Evolutionary conservation across 495 filamentous ascomycete species (phyloP).

Genomic region (Aspergillus baeticus): DNA sequence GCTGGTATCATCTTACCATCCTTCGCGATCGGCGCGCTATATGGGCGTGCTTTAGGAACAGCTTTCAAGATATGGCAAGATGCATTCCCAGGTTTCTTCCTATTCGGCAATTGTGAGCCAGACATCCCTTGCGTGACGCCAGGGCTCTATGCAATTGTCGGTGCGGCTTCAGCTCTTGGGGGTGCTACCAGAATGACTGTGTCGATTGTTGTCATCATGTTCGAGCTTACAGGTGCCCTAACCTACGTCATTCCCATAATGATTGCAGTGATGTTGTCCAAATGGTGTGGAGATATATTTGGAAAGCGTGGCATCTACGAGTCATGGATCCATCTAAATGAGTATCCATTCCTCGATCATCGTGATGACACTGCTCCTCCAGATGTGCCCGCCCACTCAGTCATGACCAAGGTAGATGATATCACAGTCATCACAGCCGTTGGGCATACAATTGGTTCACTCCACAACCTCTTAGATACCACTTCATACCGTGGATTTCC

Average conservation of each 20-base stretch:
- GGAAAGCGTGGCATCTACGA: slow-evolving; percentile 95
- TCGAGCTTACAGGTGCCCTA: slow-evolving; percentile 92
- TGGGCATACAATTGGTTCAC: slow-evolving; percentile 78
- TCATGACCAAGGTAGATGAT: slow-evolving; percentile 93
- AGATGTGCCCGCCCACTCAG: slow-evolving; percentile 76
- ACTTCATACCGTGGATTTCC: slow-evolving; percentile 91
- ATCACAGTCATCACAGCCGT: slow-evolving; percentile 78
- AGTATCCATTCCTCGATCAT: slow-evolving; percentile 95
- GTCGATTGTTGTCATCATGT: slow-evolving; percentile 99
- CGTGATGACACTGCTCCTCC: slow-evolving; percentile 79
- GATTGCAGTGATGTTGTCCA: slow-evolving; percentile 98
- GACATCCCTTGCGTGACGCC: slow-evolving; percentile 91
- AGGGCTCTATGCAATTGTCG: slow-evolving; percentile 94
- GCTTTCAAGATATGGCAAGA: slow-evolving; percentile 86
- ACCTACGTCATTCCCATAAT: slow-evolving; percentile 98
- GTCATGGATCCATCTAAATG: slow-evolving; percentile 93
- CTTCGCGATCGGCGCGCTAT: slow-evolving; percentile 93
- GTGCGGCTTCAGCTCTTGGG: slow-evolving; percentile 91
- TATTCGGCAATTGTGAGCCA: slow-evolving; percentile 79
- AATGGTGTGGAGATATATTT: slow-evolving; percentile 98
- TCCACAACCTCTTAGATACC: slow-evolving; percentile 64
- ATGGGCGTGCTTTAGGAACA: slow-evolving; percentile 88
- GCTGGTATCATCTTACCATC: slow-evolving; percentile 96
- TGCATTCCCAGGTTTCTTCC: slow-evolving; percentile 69
- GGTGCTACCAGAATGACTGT: slow-evolving; percentile 96